Evolutionary conservation across 2,329 filamentous ascomycete genomes (phyloP).

Genomic region (Penicillium sp.): DNA sequence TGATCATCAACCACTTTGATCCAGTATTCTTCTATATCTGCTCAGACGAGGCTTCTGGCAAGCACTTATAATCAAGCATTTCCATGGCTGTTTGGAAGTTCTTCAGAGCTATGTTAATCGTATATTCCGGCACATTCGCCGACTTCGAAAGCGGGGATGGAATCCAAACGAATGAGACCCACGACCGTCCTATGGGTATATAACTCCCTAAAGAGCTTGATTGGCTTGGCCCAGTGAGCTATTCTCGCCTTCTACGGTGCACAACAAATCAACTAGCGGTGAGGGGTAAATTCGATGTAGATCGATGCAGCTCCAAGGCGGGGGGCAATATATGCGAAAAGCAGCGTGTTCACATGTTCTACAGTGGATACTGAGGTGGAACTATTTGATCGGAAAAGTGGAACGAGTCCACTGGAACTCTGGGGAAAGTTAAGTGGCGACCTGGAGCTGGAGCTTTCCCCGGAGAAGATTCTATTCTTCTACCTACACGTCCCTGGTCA

Average conservation of each 20-base stretch:
- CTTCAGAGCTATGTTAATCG: too few species aligned
- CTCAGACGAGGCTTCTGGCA: too few species aligned
- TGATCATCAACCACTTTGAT: too few species aligned
- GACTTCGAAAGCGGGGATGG: neutral
- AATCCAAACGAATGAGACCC: neutral
- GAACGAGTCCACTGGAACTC: neutral
- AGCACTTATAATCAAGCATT: too few species aligned
- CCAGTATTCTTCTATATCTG: too few species aligned
- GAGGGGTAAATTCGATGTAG: neutral
- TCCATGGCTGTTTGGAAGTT: too few species aligned
- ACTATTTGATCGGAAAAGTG: neutral
- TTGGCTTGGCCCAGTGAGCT: neutral
- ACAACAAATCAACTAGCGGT: neutral
- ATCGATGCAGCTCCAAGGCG: neutral
- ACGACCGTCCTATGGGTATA: neutral
- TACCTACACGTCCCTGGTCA: neutral
- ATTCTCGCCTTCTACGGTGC: neutral
- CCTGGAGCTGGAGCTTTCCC: neutral
- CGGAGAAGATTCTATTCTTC: neutral
- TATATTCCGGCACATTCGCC: neutral
- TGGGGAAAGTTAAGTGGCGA: conserved; percentile 1
- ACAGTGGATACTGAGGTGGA: neutral
- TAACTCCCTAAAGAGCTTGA: neutral
- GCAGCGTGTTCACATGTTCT: neutral
- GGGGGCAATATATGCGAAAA: neutral